Percentiles rank a stretch among this genome's conserved stretches.
Conservation (phyloP, 1,284 basidiomycete species). For the Leccinum subrobustum region DNA sequence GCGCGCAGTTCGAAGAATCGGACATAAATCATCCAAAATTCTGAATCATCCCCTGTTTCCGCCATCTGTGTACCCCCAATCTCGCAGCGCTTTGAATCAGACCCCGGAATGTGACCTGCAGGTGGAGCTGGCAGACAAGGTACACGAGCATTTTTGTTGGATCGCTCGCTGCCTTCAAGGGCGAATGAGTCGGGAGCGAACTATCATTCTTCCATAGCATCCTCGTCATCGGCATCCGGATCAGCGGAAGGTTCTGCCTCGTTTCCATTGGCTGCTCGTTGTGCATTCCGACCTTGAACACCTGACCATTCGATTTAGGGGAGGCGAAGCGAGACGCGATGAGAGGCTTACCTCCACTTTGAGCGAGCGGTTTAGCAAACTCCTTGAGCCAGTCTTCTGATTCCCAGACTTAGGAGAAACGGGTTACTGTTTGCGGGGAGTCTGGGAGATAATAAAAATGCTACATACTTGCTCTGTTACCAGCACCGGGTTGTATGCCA, state of each 20-base stretch:
- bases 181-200: neutral
- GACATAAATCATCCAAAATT: constrained; percentile 55
- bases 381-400: constrained; percentile 80
- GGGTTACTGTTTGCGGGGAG: constrained; percentile 7
- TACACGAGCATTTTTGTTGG: neutral
- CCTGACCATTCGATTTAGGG: constrained; percentile 37
- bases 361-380: constrained; percentile 67
- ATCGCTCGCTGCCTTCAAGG: neutral
- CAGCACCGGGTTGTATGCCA: constrained; percentile 53
- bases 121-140: neutral
- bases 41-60: constrained; percentile 23
- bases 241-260: constrained; percentile 24
- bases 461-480: constrained; percentile 71
- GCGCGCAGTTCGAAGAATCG: constrained; percentile 72
- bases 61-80: neutral
- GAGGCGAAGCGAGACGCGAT: constrained; percentile 7
- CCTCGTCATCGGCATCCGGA: constrained; percentile 39
- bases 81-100: neutral
- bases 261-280: constrained; percentile 20
- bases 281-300: constrained; percentile 50
- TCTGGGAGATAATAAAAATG: neutral
- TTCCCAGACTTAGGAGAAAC: constrained; percentile 67
- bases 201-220: constrained; percentile 61
- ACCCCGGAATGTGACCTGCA: neutral
- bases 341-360: constrained; percentile 60